Evolutionary conservation across 116 monocot species (phyloP), one percentile per base, ranked within the genome.

Genomic region (Papilionanthe hybrid): DNA sequence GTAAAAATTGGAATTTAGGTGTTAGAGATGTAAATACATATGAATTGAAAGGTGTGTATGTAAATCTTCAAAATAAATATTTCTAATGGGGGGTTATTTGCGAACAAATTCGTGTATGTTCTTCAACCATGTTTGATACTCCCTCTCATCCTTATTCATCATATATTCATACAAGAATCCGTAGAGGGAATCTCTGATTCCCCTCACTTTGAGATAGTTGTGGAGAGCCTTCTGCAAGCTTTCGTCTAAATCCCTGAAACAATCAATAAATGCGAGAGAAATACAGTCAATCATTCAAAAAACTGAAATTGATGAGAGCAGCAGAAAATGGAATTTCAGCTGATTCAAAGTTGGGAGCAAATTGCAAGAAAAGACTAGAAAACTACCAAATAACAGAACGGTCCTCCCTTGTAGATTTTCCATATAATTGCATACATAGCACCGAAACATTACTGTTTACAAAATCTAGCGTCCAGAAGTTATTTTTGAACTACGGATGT

Each of bases 181-280:
- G 57, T 73, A 78, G 22, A 92, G 75, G 1, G 94, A 92, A 65
- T 45, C 55, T 23, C 83, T 86, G 80, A 96, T 85, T 9, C 93
- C 96, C 79, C 96, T 86, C 23, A 20, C 85, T 58, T 88, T 86
- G 42, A 96, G 81, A 82, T 94, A 96, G 43, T 78, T 83, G 78
- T 84, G 83, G 30, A 92, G 80, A 20, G 89, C 93, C 45, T 84
- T 85, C 78, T 93, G 94, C 89, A 96, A 85, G 15, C 81, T 88
- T 58, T 93, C 88, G 78, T 96, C 92, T 86, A 94, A 85, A 83
- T 93, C 94, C 48, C 96, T 96, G 81, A 56, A 82, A 15, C 53
- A 53, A 53, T 28, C 45, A 57, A 42, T 19, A 58, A 9, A 77
- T 43, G 6, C 37, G 76, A 9, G n/a, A 53, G 22, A 69, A 5